A percentile compares a stretch with the other conserved stretches of the same genome.
Conservation (phyloP, 345 rosid genomes). For the Iberis pinnata region DNA sequence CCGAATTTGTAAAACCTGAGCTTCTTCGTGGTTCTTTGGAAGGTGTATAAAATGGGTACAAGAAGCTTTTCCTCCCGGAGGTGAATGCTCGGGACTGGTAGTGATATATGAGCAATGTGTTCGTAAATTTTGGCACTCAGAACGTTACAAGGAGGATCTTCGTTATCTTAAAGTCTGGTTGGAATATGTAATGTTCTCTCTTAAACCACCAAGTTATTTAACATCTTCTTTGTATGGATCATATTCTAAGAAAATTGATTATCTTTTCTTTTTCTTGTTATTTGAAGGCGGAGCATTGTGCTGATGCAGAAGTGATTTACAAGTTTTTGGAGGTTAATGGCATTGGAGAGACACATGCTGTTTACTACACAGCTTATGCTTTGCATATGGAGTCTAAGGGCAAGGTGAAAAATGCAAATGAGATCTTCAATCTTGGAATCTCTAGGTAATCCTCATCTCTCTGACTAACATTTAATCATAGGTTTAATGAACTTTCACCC, state of each 20-base stretch:
- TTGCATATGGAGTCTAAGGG: conserved; percentile 67
- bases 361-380: conserved; percentile 57
- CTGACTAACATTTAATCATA: neutral
- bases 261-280: neutral
- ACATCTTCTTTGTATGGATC: neutral
- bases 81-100: conserved; percentile 71
- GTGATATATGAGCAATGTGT: conserved; percentile 90
- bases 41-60: conserved; percentile 97
- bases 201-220: neutral
- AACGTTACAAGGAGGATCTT: conserved; percentile 71
- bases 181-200: conserved; percentile 62
- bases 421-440: conserved; percentile 61
- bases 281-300: conserved; percentile 72
- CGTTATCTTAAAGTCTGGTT: conserved; percentile 97
- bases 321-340: conserved; percentile 72
- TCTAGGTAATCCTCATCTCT: conserved; percentile 40
- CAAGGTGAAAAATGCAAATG: conserved; percentile 72
- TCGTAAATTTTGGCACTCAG: conserved; percentile 76
- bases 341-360: conserved; percentile 64
- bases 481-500: neutral
- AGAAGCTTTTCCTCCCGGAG: conserved; percentile 77
- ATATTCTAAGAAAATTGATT: neutral
- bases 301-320: conserved; percentile 69
- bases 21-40: neutral
- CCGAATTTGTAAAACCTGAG: neutral